phyloP scores from a whole-genome alignment of 1,284 basidiomycete genomes.

The Cryptococcus sp. region DNA sequence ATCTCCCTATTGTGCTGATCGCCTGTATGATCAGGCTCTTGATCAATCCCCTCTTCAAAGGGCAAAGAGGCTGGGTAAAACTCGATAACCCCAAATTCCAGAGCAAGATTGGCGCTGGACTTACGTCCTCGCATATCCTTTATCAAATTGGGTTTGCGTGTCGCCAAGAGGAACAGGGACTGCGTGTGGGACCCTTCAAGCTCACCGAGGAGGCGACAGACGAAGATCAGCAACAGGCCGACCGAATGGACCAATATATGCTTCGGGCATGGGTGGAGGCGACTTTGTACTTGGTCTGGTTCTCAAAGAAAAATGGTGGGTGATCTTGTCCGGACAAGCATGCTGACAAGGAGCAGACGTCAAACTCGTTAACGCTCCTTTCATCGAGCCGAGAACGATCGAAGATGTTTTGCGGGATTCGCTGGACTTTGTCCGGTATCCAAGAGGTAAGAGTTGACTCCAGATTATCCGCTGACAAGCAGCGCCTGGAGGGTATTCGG shows the following conservation, averaged over 20 bases:
- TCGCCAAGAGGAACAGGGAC: constrained; percentile 30
- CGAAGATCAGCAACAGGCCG: constrained; percentile 19
- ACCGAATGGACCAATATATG: constrained; percentile 43
- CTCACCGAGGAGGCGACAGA: constrained; percentile 20
- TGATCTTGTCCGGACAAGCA: background rate
- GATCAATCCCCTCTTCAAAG: constrained; percentile 43
- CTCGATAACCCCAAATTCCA: constrained; percentile 37
- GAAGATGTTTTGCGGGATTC: constrained; percentile 16
- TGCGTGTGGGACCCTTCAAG: constrained; percentile 41
- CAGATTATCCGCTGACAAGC: background rate
- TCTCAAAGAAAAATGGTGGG: constrained; percentile 25
- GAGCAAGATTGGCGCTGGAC: constrained; percentile 31
- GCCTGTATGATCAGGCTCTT: constrained; percentile 28
- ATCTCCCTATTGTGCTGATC: background rate
- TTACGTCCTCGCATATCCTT: constrained; percentile 37
- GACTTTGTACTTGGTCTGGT: constrained; percentile 24
- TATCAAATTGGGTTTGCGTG: constrained; percentile 45
- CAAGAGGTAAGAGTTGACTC: constrained; percentile 15
- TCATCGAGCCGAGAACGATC: constrained; percentile 12
- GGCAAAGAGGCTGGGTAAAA: constrained; percentile 43
- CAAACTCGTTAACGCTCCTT: background rate
- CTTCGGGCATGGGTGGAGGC: constrained; percentile 46
- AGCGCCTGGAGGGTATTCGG: constrained; percentile 7
- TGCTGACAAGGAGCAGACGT: background rate
- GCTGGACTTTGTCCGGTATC: constrained; percentile 18